Conservation (phyloP, 345 rosid species). For the Theobroma cacao region DNA sequence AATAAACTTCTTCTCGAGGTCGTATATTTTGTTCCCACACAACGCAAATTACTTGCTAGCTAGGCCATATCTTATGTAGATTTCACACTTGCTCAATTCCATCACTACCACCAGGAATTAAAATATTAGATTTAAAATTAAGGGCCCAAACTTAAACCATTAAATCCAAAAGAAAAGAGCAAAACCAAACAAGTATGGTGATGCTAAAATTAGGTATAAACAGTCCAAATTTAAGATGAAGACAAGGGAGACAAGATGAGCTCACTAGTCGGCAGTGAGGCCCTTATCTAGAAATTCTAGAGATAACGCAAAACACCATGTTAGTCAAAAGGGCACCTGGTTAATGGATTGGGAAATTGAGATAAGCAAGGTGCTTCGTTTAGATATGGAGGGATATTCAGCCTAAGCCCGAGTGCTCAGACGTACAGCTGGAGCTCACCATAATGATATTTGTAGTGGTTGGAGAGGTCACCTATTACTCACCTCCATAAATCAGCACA, state of each 20-base stretch:
- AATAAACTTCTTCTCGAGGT: not conserved
- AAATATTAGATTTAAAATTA: not conserved
- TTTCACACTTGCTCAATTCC: not conserved
- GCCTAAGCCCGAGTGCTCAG: not conserved
- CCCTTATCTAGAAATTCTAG: not conserved
- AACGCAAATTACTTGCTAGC: not conserved
- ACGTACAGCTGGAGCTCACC: slow-evolving; percentile 10
- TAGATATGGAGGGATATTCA: too few species aligned
- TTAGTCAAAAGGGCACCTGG: not conserved
- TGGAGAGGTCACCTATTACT: not conserved
- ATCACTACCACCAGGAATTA: not conserved
- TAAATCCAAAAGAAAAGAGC: too few species aligned
- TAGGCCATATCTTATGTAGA: not conserved
- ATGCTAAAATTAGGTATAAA: not conserved
- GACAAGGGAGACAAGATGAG: not conserved
- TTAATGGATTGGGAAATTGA: not conserved
- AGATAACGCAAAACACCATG: not conserved
- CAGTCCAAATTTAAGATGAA: not conserved
- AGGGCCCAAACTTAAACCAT: not conserved
- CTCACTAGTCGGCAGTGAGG: not conserved
- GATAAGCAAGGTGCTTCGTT: not conserved
- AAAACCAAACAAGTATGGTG: not conserved
- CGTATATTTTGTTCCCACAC: not conserved
- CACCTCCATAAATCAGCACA: not conserved
- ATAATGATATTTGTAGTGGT: not conserved